Evolutionary conservation across 129 eudicot species (phyloP).

Genomic region (Flaveria ramosissima): DNA sequence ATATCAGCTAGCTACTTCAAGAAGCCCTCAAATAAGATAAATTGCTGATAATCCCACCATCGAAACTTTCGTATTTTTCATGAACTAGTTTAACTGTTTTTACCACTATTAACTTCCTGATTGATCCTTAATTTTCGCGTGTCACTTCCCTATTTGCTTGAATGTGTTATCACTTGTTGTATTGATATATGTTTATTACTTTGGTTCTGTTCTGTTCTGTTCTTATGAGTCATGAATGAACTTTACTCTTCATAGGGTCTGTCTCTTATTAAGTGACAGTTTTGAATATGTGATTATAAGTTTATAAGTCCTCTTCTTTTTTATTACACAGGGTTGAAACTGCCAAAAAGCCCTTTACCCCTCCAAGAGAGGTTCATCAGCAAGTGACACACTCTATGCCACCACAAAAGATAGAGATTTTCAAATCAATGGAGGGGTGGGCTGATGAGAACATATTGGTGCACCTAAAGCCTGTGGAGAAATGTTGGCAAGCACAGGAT

Average conservation of each 20-base stretch:
- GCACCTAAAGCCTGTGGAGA: conserved; percentile 81
- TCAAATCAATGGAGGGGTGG: conserved; percentile 75
- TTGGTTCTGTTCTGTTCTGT: not conserved
- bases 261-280: not conserved
- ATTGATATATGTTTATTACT: not conserved
- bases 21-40: conserved; percentile 1
- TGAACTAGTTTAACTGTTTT: not conserved
- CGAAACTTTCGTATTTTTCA: not conserved
- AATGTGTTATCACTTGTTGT: not conserved
- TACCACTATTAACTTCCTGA: not conserved
- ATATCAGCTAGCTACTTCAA: conserved; percentile 22
- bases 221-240: not conserved
- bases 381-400: conserved; percentile 91
- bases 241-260: not conserved
- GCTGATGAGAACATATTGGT: conserved; percentile 65
- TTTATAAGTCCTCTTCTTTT: not conserved
- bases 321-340: conserved; percentile 53
- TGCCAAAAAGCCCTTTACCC: conserved; percentile 59
- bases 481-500: conserved; percentile 92
- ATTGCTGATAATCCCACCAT: not conserved
- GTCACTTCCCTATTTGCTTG: not conserved
- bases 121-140: not conserved
- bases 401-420: conserved; percentile 79
- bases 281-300: conserved; percentile 6
- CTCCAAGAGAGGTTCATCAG: conserved; percentile 79